Base-by-base conservation (phyloP, 192 early-diverging fungal species). In the Spizellomyces punctatus region DNA sequence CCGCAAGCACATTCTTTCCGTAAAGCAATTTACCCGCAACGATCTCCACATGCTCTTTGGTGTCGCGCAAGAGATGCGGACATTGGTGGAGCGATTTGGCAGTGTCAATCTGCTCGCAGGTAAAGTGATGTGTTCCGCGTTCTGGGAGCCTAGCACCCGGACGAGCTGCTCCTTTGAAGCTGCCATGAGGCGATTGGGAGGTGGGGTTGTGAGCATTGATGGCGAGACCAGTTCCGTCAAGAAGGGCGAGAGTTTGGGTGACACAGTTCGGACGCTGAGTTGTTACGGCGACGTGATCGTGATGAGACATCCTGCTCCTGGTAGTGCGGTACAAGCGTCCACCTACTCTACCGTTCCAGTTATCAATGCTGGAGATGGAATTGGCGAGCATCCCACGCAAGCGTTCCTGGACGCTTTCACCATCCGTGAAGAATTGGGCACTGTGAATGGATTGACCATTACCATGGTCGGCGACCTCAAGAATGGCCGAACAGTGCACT, bases 401-500 rank as follows among this genome's bases (percentile, higher is more conserved):
- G 97, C 96, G 54, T 93, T 99, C 84, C 84, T 99, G 63, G 97
- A 99, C 76, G 84, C 91, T 14, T 97, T 93, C 72, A 96, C 93
- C n/a, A 95, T 96, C 71, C 85, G 69, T 76, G 87, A 88, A 86
- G 96, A 97, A 79, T 84, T 98, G 14, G 95, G 95, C 61, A 96
- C 94, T 41, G 93, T 97, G 56, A 97, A 97, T 80, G 95, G 95
- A 8, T 82, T 99, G 58, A 96, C 93, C 10, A 90, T 99, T 63
- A 96, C 95, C 9, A 75, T 99, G 70, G 94, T 99, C 59, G 97
- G 96, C 62, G 97, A 98, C 76, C 87, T 98, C 72, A 95, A 96
- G 86, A 93, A 99, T 79, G 97, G 95, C 56, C 90, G 97, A 76
- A 99, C 97, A 1, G 96, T 98, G 19, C 97, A 99, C 90, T 93